phyloP scores from a whole-genome alignment of 257 asterid genomes.

The Nicotiana tabacum region DNA sequence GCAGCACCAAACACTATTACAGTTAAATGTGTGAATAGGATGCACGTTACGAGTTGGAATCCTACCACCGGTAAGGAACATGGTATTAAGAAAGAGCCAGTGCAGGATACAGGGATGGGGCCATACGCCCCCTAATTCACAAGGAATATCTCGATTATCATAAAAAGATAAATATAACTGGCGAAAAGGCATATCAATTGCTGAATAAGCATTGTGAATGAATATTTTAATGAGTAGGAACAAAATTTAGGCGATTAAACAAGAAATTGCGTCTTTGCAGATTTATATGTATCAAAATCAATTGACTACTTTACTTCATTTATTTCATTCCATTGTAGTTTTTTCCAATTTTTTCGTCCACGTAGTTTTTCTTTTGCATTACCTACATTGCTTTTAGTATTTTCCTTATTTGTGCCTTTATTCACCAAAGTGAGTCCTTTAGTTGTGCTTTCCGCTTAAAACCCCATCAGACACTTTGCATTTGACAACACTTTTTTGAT shows the following conservation, averaged over 20 bases:
- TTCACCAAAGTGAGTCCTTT: background rate
- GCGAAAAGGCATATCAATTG: background rate
- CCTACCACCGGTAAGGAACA: background rate
- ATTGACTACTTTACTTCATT: background rate
- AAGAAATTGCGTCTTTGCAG: background rate
- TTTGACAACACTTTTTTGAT: background rate
- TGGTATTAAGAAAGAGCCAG: background rate
- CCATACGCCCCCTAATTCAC: background rate
- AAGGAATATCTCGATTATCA: background rate
- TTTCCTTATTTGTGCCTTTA: background rate
- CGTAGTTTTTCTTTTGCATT: background rate
- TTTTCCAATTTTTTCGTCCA: background rate
- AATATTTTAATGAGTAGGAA: background rate
- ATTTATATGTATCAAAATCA: background rate
- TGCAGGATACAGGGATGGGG: background rate
- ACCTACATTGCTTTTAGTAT: background rate
- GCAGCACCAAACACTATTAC: background rate
- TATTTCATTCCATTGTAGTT: background rate
- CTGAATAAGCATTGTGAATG: background rate
- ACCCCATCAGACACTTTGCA: background rate
- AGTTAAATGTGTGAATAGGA: background rate
- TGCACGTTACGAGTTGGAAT: background rate
- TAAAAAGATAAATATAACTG: background rate
- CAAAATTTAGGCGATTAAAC: background rate
- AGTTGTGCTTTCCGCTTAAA: background rate